A percentile compares a stretch with the other conserved stretches of the same genome.
Evolutionary conservation across 2,329 filamentous ascomycete species (phyloP).

Genomic region (Alternaria postmessia): DNA sequence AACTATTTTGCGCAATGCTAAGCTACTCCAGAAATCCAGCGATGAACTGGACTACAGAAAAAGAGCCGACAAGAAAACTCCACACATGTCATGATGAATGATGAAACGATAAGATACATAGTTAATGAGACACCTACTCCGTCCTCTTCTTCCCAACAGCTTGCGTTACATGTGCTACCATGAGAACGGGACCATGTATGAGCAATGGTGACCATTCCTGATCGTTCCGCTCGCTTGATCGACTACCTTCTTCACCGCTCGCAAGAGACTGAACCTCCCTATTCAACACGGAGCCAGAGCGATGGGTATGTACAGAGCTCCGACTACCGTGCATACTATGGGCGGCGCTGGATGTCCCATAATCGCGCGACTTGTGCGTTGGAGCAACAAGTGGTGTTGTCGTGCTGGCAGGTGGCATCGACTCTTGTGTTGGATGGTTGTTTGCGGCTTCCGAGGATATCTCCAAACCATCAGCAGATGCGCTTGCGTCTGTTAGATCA

Average conservation of each 20-base stretch:
- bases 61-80: neutral
- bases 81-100: no score
- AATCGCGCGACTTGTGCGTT: neutral
- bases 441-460: neutral
- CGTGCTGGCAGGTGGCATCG: neutral
- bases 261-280: neutral
- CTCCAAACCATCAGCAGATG: neutral
- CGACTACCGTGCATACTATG: neutral
- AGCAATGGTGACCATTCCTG: neutral
- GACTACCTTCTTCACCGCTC: neutral
- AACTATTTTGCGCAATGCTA: neutral
- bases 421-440: neutral
- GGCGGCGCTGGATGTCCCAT: neutral
- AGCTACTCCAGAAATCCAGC: neutral
- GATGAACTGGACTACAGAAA: neutral
- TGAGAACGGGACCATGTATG: neutral
- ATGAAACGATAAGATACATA: neutral
- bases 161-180: neutral
- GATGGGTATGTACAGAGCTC: neutral
- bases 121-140: neutral
- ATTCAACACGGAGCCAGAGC: no score
- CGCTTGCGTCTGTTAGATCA: neutral
- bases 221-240: neutral
- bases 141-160: neutral
- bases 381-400: neutral